Evolutionary conservation across 2,329 filamentous ascomycete species (phyloP), one percentile per base, ranked within the genome.

Genomic region (Sporothrix variecibatus): DNA sequence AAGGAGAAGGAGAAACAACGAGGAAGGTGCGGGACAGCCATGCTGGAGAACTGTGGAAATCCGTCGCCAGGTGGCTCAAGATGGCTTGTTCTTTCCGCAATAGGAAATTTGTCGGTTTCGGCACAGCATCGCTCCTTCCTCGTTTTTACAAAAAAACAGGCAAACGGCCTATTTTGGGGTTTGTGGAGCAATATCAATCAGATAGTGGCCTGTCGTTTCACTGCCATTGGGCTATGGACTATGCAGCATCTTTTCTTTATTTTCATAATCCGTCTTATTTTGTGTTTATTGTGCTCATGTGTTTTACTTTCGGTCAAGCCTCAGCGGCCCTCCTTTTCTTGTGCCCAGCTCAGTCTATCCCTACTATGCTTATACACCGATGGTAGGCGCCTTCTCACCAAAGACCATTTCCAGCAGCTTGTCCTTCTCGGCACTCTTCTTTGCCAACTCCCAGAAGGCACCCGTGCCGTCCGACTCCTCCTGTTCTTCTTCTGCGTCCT

Each of bases 401-500:
- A 74, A 73, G 6, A 77, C 75, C 75, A 77, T 75, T 23, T 73
- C 60, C 40, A 77, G 20, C 53, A 77, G 56, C 75, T 77, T 77
- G 20, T 77, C 76, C 60, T 77, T 77, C 26, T 77, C 76, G 1
- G 76, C 76, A 40, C 75, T 77, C 56, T 75, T 75, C 72, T 77
- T 74, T 8, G 77, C 75, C 49, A 77, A 70, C 51, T 76, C 76
- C 76, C 76, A 77, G 62, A 77, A 77, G 3, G 72, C 72, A 2
- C 76, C 76, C 2, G 64, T 34, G 9, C 77, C 34, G 79, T 68
- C 58, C 78, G 49, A 76, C 78, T 79, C 3, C 78, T 77, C 77
- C 74, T 79, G 76, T 79, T 79, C 3, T 78, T 77, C 77, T 75
- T 79, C 76, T 79, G 79, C 4, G 76, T 77, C 38, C 60, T 65